Percentiles rank a stretch among this genome's conserved stretches.
These are phyloP conservation scores for Monosporascus sp. DNA, from an alignment of 2,329 filamentous ascomycete species.

Conservation along the genomic window DNA sequence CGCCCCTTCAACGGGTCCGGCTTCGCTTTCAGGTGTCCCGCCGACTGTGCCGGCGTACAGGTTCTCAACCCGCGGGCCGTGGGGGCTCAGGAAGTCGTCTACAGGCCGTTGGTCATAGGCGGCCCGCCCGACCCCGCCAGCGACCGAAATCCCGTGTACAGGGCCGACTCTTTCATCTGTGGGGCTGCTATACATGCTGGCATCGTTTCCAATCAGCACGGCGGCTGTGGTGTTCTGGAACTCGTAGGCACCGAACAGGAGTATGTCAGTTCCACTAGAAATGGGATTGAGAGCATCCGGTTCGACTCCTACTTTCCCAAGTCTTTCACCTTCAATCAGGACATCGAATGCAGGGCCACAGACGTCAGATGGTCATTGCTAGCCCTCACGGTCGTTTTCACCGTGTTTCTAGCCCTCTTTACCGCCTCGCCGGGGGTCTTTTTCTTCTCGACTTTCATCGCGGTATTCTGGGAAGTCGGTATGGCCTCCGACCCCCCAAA, in stretches of 20 bases:
- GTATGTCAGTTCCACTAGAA: constrained; percentile 58
- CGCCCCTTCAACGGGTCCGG: constrained; percentile 67
- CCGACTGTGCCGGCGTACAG: constrained; percentile 60
- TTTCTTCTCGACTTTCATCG: constrained; percentile 77
- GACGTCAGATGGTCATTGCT: constrained; percentile 84
- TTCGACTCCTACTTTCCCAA: constrained; percentile 91
- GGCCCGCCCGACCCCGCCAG: constrained; percentile 45
- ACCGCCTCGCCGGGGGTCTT: constrained; percentile 74
- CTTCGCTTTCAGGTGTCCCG: constrained; percentile 71
- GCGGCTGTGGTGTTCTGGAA: constrained; percentile 77
- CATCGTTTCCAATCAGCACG: constrained; percentile 62
- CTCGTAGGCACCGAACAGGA: constrained; percentile 63
- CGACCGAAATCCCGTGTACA: constrained; percentile 57
- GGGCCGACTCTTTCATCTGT: constrained; percentile 86
- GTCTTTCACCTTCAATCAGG: constrained; percentile 69
- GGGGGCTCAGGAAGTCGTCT: constrained; percentile 61
- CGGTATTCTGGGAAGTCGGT: constrained; percentile 84
- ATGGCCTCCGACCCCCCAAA: constrained; percentile 83
- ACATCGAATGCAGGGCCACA: constrained; percentile 60
- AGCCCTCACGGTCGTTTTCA: constrained; percentile 74
- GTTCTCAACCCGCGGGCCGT: constrained; percentile 71
- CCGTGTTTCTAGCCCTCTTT: constrained; percentile 72
- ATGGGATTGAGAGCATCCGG: constrained; percentile 69
- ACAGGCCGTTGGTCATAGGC: constrained; percentile 63
- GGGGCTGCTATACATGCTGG: constrained; percentile 80